Conservation (phyloP, 306 rosid genomes). For the Prosopis cineraria region DNA sequence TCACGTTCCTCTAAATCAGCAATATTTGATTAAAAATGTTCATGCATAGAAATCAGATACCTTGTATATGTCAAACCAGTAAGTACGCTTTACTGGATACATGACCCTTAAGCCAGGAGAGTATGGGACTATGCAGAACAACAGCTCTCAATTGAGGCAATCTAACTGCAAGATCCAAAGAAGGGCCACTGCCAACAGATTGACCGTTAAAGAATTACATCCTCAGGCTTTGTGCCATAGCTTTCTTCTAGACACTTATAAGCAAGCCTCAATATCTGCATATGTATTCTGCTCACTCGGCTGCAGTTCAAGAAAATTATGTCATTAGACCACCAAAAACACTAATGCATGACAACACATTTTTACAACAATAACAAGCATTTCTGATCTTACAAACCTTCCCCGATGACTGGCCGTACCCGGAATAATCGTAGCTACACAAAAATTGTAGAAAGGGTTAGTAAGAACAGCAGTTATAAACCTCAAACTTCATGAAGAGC, state of each 20-base stretch:
- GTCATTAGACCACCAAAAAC: conserved; percentile 33
- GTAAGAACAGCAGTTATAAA: conserved; percentile 9
- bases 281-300: conserved; percentile 96
- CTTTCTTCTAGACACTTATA: conserved; percentile 92
- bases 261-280: conserved; percentile 90
- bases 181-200: conserved; percentile 97
- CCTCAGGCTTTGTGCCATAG: conserved; percentile 87
- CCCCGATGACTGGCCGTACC: conserved; percentile 93
- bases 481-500: conserved; percentile 2
- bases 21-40: background rate
- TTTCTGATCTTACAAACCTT: conserved; percentile 65
- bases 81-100: conserved; percentile 92
- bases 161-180: conserved; percentile 86
- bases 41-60: conserved; percentile 37
- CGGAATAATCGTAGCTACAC: conserved; percentile 95
- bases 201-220: conserved; percentile 87
- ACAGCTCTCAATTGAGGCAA: conserved; percentile 86
- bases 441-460: conserved; percentile 26
- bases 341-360: background rate
- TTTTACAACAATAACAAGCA: conserved; percentile 1
- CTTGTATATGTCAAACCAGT: conserved; percentile 97
- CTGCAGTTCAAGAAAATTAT: conserved; percentile 53
- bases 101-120: conserved; percentile 94
- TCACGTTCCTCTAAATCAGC: background rate
- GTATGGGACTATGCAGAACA: conserved; percentile 91